These are phyloP conservation scores for Erysimum cheiranthoides DNA, from an alignment of 345 rosid genomes.

Conservation along the genomic window DNA sequence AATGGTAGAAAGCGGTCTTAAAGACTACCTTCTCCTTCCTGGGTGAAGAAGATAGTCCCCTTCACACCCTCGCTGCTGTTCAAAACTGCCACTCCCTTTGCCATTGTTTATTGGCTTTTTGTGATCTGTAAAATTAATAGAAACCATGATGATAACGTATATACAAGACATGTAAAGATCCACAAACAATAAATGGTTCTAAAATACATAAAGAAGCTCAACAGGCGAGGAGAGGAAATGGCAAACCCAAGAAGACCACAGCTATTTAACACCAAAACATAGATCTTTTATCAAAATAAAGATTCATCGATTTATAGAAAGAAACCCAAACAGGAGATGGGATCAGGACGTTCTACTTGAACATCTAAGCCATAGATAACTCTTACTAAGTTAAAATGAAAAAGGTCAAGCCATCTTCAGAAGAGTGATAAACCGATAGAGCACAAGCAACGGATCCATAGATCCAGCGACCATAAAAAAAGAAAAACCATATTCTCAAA, in stretches of 20 bases:
- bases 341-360: too few relatives aligned
- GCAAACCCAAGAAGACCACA: conserved; percentile 16
- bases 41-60: conserved; percentile 79
- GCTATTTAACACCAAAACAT: neutral
- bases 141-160: neutral
- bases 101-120: conserved; percentile 58
- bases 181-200: neutral
- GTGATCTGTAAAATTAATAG: conserved; percentile 66
- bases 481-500: neutral
- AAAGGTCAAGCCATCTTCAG: neutral
- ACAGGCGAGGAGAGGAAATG: neutral
- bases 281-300: conserved; percentile 8
- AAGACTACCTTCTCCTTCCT: conserved; percentile 75
- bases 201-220: neutral
- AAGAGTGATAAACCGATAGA: conserved; percentile 16
- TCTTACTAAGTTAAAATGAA: neutral
- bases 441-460: neutral
- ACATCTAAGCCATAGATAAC: neutral
- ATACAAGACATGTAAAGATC: conserved; percentile 12
- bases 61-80: conserved; percentile 72
- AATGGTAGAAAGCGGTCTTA: neutral
- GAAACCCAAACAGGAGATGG: neutral
- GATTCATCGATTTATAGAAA: neutral
- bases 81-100: conserved; percentile 84
- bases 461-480: conserved; percentile 19